Percentiles rank a stretch among this genome's conserved stretches.
Conservation (phyloP, 2,329 filamentous ascomycete genomes). For the Neofusicoccum parvum region DNA sequence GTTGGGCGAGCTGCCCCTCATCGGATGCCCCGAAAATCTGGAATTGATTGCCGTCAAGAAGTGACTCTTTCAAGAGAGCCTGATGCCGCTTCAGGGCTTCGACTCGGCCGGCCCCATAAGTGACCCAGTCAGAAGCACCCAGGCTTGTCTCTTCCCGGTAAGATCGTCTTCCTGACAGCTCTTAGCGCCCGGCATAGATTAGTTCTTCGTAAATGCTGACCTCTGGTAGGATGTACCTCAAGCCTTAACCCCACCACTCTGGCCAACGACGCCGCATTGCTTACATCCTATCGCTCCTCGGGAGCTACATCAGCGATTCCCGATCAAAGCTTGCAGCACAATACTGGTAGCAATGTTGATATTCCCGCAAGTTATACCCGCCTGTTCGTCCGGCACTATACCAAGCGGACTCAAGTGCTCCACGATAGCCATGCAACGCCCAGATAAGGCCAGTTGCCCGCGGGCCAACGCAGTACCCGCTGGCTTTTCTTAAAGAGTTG, state of each 20-base stretch:
- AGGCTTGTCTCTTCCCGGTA: neutral
- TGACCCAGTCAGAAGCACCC: too few relatives aligned
- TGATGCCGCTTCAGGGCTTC: too few relatives aligned
- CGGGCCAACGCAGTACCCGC: neutral
- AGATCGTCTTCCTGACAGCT: neutral
- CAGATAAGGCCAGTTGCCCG: neutral
- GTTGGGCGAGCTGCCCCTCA: neutral
- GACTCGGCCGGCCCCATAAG: too few relatives aligned
- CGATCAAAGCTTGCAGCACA: neutral
- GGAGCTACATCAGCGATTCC: neutral
- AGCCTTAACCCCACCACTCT: neutral
- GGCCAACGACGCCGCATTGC: neutral
- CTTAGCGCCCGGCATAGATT: neutral
- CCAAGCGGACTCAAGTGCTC: neutral
- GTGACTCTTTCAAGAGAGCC: too few relatives aligned
- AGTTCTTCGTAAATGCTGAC: neutral
- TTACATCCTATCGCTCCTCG: neutral
- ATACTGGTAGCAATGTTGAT: neutral
- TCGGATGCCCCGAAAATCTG: neutral
- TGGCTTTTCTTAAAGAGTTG: neutral
- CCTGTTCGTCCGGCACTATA: neutral
- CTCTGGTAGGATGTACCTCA: neutral
- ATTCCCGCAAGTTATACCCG: neutral
- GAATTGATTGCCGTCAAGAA: neutral
- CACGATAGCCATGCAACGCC: neutral